A percentile compares a stretch with the other conserved stretches of the same genome.
Evolutionary conservation across 2,329 filamentous ascomycete species (phyloP).

Genomic region (Fusarium brevicatenulatum): DNA sequence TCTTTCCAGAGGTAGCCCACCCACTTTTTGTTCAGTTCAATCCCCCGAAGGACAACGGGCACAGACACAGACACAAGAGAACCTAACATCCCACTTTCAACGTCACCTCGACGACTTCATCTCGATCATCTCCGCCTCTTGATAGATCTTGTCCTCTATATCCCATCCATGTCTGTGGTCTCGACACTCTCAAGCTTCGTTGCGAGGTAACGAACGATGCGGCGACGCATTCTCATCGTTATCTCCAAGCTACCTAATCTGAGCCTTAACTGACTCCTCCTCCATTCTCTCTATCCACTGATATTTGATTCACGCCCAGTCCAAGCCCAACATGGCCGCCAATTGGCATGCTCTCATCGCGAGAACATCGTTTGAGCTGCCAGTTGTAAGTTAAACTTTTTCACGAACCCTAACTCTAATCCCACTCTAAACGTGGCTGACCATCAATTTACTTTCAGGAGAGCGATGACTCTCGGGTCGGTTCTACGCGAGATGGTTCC

Average conservation of each 20-base stretch:
- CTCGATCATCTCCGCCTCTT: background rate
- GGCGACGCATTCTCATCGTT: slow-evolving; percentile 6
- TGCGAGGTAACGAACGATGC: slow-evolving; percentile 32
- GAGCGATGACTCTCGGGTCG: slow-evolving; percentile 48
- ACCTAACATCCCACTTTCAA: slow-evolving; percentile 30
- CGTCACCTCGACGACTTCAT: slow-evolving; percentile 23
- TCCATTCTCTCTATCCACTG: background rate
- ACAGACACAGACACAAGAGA: background rate
- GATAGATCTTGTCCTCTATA: background rate
- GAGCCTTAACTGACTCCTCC: background rate
- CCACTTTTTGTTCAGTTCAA: slow-evolving; percentile 9
- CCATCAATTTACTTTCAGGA: slow-evolving; percentile 1
- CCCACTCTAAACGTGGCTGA: background rate
- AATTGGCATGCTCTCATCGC: slow-evolving; percentile 22
- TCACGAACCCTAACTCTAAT: slow-evolving; percentile 1
- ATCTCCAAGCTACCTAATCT: background rate
- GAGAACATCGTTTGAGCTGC: slow-evolving; percentile 22
- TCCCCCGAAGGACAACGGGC: background rate
- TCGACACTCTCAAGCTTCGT: background rate
- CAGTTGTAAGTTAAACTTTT: slow-evolving; percentile 17
- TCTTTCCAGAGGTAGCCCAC: slow-evolving; percentile 3
- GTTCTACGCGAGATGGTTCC: slow-evolving; percentile 49
- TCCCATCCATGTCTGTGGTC: slow-evolving; percentile 21
- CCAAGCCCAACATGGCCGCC: slow-evolving; percentile 18
- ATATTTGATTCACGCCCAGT: background rate